A percentile compares a stretch with the other conserved stretches of the same genome.
phyloP scores from a whole-genome alignment of 2,329 filamentous ascomycete species.

The Arthrobotrys musiformis region DNA sequence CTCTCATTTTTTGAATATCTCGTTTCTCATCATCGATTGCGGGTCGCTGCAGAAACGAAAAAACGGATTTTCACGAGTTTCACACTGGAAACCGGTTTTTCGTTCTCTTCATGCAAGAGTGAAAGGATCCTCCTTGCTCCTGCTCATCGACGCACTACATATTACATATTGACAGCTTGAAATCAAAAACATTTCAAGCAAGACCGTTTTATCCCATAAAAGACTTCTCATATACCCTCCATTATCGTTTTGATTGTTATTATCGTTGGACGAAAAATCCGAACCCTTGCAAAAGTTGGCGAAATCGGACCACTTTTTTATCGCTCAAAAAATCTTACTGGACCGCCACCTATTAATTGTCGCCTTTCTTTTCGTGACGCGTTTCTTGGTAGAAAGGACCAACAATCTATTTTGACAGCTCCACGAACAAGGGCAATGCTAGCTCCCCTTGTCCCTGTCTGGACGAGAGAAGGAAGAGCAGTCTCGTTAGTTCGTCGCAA shows the following conservation, averaged over 20 bases:
- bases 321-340: not conserved
- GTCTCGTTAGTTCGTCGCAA: too few species aligned
- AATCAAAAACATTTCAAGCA: not conserved
- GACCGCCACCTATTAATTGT: conserved; percentile 21
- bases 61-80: not conserved
- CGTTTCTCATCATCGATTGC: not conserved
- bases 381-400: conserved; percentile 8
- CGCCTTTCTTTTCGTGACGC: conserved; percentile 12
- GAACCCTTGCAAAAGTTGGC: conserved; percentile 15
- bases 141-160: conserved; percentile 2
- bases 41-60: not conserved
- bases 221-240: conserved; percentile 29
- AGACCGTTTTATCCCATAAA: conserved; percentile 38
- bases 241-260: conserved; percentile 1
- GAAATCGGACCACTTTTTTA: conserved; percentile 14
- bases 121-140: conserved; percentile 21
- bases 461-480: not conserved
- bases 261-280: not conserved
- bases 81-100: not conserved
- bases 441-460: not conserved
- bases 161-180: conserved; percentile 9
- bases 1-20: not conserved
- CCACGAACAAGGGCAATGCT: conserved; percentile 24
- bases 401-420: conserved; percentile 47
- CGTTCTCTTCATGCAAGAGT: not conserved